These are phyloP conservation scores for Macrocystidia cucumis DNA, from an alignment of 1,284 basidiomycete species.

Conservation along the genomic window DNA sequence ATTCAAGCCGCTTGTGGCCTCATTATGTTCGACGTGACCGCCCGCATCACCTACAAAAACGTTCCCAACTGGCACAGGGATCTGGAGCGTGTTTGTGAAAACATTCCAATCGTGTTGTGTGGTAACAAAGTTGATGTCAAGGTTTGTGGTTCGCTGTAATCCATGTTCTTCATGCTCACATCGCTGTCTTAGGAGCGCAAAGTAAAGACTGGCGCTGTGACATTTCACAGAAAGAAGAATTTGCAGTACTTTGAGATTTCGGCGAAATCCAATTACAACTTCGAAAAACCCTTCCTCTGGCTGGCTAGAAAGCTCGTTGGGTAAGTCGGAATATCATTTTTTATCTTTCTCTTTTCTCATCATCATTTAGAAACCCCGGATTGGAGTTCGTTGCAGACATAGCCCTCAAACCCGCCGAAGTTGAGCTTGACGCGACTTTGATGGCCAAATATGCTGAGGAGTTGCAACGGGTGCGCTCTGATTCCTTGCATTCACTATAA, in stretches of 20 bases:
- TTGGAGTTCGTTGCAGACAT: constrained; percentile 97
- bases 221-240: constrained; percentile 99
- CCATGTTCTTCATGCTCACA: constrained; percentile 6
- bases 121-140: constrained; percentile 99
- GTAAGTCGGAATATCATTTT: no score
- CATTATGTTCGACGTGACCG: constrained; percentile 99
- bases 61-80: constrained; percentile 99
- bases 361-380: constrained; percentile 64
- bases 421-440: constrained; percentile 74
- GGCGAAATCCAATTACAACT: constrained; percentile 99
- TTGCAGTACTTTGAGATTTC: constrained; percentile 99
- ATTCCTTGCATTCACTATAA: not conserved
- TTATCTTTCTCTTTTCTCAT: constrained; percentile 2
- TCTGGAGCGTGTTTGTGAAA: constrained; percentile 98
- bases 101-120: constrained; percentile 98
- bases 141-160: constrained; percentile 37
- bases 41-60: constrained; percentile 99
- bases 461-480: constrained; percentile 51
- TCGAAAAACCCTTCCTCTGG: constrained; percentile 99
- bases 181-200: constrained; percentile 80
- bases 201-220: constrained; percentile 98
- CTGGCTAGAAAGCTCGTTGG: constrained; percentile 95
- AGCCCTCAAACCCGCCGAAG: constrained; percentile 93
- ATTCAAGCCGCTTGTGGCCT: constrained; percentile 99
- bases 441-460: constrained; percentile 85